These are phyloP conservation scores for Camellia sinensis DNA, from an alignment of 148 eudicot species.

Conservation along the genomic window DNA sequence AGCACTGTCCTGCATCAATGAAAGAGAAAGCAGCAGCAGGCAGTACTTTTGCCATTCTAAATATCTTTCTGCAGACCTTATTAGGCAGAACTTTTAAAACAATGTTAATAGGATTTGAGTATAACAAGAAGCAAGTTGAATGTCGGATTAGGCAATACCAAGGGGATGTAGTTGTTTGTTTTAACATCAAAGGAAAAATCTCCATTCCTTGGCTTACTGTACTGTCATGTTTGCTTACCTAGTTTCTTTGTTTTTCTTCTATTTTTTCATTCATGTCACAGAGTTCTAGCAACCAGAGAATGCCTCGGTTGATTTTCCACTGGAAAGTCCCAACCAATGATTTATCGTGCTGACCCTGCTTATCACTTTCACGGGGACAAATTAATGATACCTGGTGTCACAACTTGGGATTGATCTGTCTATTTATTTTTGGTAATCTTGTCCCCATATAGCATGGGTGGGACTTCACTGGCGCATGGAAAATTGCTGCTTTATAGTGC, in stretches of 20 bases:
- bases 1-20: too few species aligned
- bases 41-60: neutral
- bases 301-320: slow-evolving; percentile 28
- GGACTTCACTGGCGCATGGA: slow-evolving; percentile 2
- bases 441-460: neutral
- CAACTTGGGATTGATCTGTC: slow-evolving; percentile 1
- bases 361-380: neutral
- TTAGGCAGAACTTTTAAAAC: neutral
- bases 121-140: neutral
- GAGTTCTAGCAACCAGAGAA: slow-evolving; percentile 52
- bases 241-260: neutral
- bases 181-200: neutral
- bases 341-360: neutral
- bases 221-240: neutral
- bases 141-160: neutral
- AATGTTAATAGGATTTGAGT: neutral
- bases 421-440: neutral
- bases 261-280: slow-evolving; percentile 16
- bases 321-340: slow-evolving; percentile 13
- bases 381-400: neutral
- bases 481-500: neutral
- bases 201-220: neutral
- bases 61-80: neutral
- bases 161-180: neutral
- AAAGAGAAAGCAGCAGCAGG: neutral